Conservation (phyloP, 768 basidiomycete species). For the Phaeolepiota aurea region DNA sequence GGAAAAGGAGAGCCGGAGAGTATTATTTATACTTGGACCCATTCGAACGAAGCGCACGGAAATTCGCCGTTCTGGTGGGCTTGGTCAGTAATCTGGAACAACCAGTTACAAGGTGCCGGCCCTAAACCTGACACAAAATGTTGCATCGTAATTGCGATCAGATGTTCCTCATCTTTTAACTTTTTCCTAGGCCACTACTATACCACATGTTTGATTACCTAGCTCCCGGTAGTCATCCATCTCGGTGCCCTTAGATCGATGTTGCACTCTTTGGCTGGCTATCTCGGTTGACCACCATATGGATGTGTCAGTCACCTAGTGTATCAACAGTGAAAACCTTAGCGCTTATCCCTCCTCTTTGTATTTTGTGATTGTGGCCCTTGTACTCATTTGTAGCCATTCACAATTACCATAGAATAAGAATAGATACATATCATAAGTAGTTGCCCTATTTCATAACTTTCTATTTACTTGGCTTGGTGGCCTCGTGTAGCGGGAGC, state of each 20-base stretch:
- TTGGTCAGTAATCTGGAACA: background rate
- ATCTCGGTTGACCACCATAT: slow-evolving; percentile 33
- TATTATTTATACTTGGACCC: background rate
- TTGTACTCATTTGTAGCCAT: no score
- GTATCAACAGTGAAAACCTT: no score
- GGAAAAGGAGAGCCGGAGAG: background rate
- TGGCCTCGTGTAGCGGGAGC: no score
- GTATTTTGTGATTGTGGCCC: no score
- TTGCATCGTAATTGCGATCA: background rate
- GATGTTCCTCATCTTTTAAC: slow-evolving; percentile 62
- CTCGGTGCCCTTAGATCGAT: slow-evolving; percentile 48
- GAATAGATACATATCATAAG: no score
- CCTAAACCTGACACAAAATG: slow-evolving; percentile 31
- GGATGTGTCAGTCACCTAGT: slow-evolving; percentile 61
- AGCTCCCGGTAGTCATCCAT: slow-evolving; percentile 38
- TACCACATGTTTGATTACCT: slow-evolving; percentile 52
- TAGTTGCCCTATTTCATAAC: no score
- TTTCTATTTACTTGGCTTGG: no score
- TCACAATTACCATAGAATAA: no score
- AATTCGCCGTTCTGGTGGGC: background rate
- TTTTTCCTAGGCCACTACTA: slow-evolving; percentile 40
- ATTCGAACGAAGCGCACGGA: background rate
- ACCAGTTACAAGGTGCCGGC: slow-evolving; percentile 19
- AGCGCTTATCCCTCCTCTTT: no score
- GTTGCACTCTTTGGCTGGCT: slow-evolving; percentile 58